Conservation (phyloP, 1,284 basidiomycete genomes). For the Rhizopogon parksii region DNA sequence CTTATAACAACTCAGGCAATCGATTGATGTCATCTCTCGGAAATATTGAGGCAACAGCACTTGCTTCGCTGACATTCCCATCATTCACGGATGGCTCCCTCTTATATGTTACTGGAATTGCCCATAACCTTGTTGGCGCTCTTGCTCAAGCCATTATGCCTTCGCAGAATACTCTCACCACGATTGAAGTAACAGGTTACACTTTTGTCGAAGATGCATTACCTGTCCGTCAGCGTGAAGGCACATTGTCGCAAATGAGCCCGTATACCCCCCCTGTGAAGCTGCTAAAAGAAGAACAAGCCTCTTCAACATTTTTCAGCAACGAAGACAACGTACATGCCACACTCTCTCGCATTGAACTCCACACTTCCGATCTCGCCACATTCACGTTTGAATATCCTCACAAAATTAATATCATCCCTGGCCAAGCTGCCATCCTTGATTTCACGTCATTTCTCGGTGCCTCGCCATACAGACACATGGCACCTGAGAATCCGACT, state of each 20-base stretch:
- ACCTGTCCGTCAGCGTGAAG: conserved; percentile 40
- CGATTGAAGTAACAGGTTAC: conserved; percentile 45
- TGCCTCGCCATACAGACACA: conserved; percentile 41
- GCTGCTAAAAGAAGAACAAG: conserved; percentile 43
- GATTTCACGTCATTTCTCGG: conserved; percentile 49
- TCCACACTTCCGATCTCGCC: conserved; percentile 44
- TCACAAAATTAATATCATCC: conserved; percentile 30
- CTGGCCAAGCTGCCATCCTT: conserved; percentile 51
- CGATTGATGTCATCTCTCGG: conserved; percentile 56
- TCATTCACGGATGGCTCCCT: conserved; percentile 49
- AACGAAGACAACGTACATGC: conserved; percentile 22
- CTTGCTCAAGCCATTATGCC: conserved; percentile 50
- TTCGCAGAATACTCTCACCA: conserved; percentile 45
- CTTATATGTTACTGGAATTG: conserved; percentile 56
- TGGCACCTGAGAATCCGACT: conserved; percentile 39
- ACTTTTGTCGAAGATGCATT: conserved; percentile 49
- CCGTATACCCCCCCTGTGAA: conserved; percentile 57
- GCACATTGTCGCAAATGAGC: conserved; percentile 33
- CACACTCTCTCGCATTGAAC: conserved; percentile 30
- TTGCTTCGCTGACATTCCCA: conserved; percentile 51
- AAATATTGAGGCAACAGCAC: conserved; percentile 51
- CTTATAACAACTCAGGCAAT: conserved; percentile 39
- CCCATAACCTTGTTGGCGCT: conserved; percentile 42
- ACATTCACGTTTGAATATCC: conserved; percentile 47
- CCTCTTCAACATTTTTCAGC: conserved; percentile 23